Base-by-base conservation (phyloP, 2,329 filamentous ascomycete species). In the Calonectria pteridis region DNA sequence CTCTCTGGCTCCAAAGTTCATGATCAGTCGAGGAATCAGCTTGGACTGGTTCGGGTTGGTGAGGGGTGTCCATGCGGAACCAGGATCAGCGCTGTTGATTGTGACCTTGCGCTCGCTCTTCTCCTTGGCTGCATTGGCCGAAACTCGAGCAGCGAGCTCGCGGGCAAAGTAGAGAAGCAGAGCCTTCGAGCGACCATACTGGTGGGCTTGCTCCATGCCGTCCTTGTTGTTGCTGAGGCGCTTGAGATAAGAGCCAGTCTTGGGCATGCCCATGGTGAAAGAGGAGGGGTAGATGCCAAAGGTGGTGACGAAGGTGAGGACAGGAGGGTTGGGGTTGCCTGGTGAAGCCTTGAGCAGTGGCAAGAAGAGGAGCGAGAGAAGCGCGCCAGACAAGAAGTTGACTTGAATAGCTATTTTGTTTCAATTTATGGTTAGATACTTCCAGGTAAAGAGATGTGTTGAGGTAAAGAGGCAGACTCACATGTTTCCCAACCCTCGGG, bases 401-500 rank as follows among this genome's bases (percentile, higher is more conserved):
- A 85, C 81, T 75, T 85, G 84, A 3, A 85, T 79, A 0, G 83
- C 82, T 82, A 29, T 71, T 6, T 5, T n/a, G 37, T 75, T 50
- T 33, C 18, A 73, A 50, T 35, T 33, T 0, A 66, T 51, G 11
- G 67, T 73, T 51, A 74, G 63, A 64, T 64, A 14, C 16, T 29
- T 40, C 14, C 66, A 63, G 20, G 33, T 7, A 49, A 20, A 46
- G 23, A 18, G 28, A 10, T 37, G 40, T 49, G 28, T 35, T 31
- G 31, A 14, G n/a, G 10, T 6, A 23, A 13, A 2, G 35, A 4
- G 4, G 6, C 14, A 28, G 26, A 79, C 83, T 78, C 70, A 82
- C 82, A 83, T 1, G 82, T 84, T 79, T 85, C 84, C 84, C 84
- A 85, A 51, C 84, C 84, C 70, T 85, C 83, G 7, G 84, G 82